A percentile compares a stretch with the other conserved stretches of the same genome.
Conservation (phyloP, 225 moss, liverwort and hornwort species). For the Marchantia paleacea region DNA sequence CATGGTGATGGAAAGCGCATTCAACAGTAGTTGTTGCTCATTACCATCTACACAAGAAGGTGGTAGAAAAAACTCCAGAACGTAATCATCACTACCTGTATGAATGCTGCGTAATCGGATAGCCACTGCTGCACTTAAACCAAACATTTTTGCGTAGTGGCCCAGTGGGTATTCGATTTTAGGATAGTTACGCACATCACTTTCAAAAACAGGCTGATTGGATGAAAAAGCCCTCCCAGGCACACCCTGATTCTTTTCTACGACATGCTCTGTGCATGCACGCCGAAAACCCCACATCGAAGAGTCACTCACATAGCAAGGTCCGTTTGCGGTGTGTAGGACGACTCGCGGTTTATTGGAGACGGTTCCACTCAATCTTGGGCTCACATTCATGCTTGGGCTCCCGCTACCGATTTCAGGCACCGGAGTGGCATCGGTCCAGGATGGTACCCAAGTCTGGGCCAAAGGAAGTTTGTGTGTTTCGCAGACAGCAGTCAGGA, state of each 20-base stretch:
- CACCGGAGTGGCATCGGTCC: slow-evolving; percentile 40
- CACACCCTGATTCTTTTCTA: slow-evolving; percentile 87
- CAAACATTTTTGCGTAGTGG: slow-evolving; percentile 86
- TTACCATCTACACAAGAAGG: slow-evolving; percentile 62
- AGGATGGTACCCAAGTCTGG: slow-evolving; percentile 82
- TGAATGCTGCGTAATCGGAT: slow-evolving; percentile 92
- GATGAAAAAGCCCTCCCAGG: slow-evolving; percentile 87
- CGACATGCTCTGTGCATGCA: slow-evolving; percentile 76
- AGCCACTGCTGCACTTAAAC: slow-evolving; percentile 82
- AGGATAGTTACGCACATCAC: slow-evolving; percentile 68
- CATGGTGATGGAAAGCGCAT: slow-evolving; percentile 90
- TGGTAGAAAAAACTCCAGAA: slow-evolving; percentile 95
- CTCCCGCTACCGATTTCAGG: slow-evolving; percentile 4
- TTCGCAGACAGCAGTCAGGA: slow-evolving; percentile 86
- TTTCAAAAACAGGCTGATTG: slow-evolving; percentile 86
- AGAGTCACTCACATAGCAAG: slow-evolving; percentile 78
- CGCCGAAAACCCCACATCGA: slow-evolving; percentile 83
- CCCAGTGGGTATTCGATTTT: slow-evolving; percentile 92
- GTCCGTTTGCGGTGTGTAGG: slow-evolving; percentile 69
- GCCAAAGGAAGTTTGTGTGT: slow-evolving; percentile 89
- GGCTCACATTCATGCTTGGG: slow-evolving; percentile 22
- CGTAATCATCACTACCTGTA: slow-evolving; percentile 87
- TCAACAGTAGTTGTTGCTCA: slow-evolving; percentile 80
- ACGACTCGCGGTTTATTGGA: slow-evolving; percentile 52
- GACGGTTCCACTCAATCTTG: slow-evolving; percentile 20